phyloP scores from a whole-genome alignment of 2,329 filamentous ascomycete genomes.

The Fusarium robinianum region DNA sequence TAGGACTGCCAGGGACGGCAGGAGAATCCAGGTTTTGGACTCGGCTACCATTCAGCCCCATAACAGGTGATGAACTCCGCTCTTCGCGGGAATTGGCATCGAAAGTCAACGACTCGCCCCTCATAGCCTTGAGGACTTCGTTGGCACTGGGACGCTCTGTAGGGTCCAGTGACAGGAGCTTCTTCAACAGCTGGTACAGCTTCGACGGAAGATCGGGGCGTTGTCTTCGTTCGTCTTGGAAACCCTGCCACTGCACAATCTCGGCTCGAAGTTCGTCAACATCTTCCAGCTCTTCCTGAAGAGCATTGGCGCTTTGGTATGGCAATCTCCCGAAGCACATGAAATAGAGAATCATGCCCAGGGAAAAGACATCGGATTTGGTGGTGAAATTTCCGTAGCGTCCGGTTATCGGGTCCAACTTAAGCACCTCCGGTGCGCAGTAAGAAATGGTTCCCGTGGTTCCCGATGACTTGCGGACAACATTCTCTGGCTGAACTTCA shows the following conservation, averaged over 20 bases:
- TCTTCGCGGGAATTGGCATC: slow-evolving; percentile 48
- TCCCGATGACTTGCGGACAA: slow-evolving; percentile 83
- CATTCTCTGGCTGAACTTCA: slow-evolving; percentile 86
- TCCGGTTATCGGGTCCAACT: slow-evolving; percentile 66
- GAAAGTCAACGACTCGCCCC: slow-evolving; percentile 60
- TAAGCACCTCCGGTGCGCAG: slow-evolving; percentile 92
- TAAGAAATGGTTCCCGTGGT: slow-evolving; percentile 97
- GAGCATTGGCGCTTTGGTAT: slow-evolving; percentile 79
- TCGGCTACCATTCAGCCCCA: slow-evolving; percentile 50
- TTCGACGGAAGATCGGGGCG: slow-evolving; percentile 83
- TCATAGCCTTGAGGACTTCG: slow-evolving; percentile 80
- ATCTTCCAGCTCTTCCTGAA: slow-evolving; percentile 92
- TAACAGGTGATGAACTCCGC: slow-evolving; percentile 41
- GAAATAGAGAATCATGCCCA: slow-evolving; percentile 98
- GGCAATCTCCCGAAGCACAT: slow-evolving; percentile 92
- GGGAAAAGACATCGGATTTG: slow-evolving; percentile 96
- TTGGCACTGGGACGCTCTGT: slow-evolving; percentile 78
- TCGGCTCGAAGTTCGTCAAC: slow-evolving; percentile 82
- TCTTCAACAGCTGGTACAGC: slow-evolving; percentile 83
- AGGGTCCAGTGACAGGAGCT: slow-evolving; percentile 77
- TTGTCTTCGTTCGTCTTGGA: slow-evolving; percentile 74
- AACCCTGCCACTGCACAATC: slow-evolving; percentile 85
- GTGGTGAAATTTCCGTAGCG: slow-evolving; percentile 91
- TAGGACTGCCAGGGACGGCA: slow-evolving; percentile 52
- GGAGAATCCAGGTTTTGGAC: slow-evolving; percentile 63